Base-by-base conservation (phyloP, 2,329 filamentous ascomycete species). In the Venturia aucupariae region DNA sequence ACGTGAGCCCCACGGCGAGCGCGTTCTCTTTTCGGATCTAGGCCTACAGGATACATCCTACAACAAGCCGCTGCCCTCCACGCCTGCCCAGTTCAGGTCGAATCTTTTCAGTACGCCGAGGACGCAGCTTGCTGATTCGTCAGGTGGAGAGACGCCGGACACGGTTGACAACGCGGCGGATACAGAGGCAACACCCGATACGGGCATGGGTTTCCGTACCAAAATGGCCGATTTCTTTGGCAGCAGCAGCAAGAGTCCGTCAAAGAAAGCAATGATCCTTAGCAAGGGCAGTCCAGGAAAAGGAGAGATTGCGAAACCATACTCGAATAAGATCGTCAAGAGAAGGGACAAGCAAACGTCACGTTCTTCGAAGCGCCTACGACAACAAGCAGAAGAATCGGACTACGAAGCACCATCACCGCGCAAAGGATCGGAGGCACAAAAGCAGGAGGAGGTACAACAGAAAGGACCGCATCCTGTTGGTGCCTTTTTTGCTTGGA, bases 401-500 rank as follows among this genome's bases (percentile, higher is more conserved):
- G 48, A 68, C 4, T 61, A 64, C 17, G 54, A 65, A 46, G 48
- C n/a, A 22, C 46, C 24, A 59, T 65, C 24, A 60, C 64, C 35
- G 30, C 62, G 15, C 42, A 60, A 32, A 32, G 59, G 11, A 19
- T 30, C 61, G 42, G 41, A 19, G 15, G 24, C 27, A 42, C 30
- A 46, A 1, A 24, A 27, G 17, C 6, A 54, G 19, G 30, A 57
- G 5, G 51, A 57, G 11, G 15, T 35, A 19, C n/a, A 42, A 19
- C 17, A 42, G 15, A 42, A 62, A n/a, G 46, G 46, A 24, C 46
- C 30, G 13, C 46, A 41, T 24, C 38, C 32, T 22, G 54, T 54
- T 15, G 78, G 77, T 2, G 77, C 80, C 42, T 76, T 87, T 67
- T 83, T 89, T 70, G 79, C 81, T 22, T 85, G 86, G 73, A 78